Percentiles rank a stretch among this genome's conserved stretches.
These are phyloP conservation scores for Craterostigma plantagineum DNA, from an alignment of 257 asterid genomes.

Conservation along the genomic window DNA sequence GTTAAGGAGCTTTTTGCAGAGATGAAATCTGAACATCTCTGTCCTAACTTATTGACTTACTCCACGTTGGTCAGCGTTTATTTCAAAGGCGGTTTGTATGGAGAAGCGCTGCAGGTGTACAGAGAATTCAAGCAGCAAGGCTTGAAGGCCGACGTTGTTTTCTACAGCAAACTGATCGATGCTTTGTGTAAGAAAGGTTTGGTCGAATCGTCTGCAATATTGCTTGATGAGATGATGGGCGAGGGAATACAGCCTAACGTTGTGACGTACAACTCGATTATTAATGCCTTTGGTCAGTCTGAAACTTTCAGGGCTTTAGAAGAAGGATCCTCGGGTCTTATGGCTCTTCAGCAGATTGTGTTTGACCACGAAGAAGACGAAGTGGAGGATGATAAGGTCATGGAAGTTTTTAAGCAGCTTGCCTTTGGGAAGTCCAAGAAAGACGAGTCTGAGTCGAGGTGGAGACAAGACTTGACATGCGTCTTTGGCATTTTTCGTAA, in stretches of 20 bases:
- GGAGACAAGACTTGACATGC: conserved; percentile 42
- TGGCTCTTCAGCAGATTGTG: conserved; percentile 12
- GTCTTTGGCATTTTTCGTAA: conserved; percentile 57
- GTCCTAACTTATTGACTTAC: conserved; percentile 68
- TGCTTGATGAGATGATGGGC: conserved; percentile 84
- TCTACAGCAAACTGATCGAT: conserved; percentile 81
- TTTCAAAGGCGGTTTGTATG: conserved; percentile 56
- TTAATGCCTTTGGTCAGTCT: conserved; percentile 73
- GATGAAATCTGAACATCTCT: conserved; percentile 49
- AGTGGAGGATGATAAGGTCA: conserved; percentile 36
- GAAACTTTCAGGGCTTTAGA: conserved; percentile 18
- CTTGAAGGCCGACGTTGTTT: conserved; percentile 86
- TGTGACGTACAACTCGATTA: conserved; percentile 84
- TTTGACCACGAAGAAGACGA: conserved; percentile 13
- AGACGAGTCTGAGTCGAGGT: conserved; percentile 18
- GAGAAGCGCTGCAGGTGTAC: conserved; percentile 54
- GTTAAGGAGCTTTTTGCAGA: conserved; percentile 59
- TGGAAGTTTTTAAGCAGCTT: conserved; percentile 49
- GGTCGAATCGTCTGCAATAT: conserved; percentile 55
- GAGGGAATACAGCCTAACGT: conserved; percentile 89
- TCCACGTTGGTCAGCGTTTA: conserved; percentile 75
- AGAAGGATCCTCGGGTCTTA: conserved; percentile 15
- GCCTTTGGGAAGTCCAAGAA: conserved; percentile 26
- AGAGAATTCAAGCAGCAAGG: conserved; percentile 58
- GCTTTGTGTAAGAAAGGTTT: conserved; percentile 84